A percentile compares a stretch with the other conserved stretches of the same genome.
Evolutionary conservation across 768 basidiomycete species (phyloP).

Genomic region (Boletellus ananas): DNA sequence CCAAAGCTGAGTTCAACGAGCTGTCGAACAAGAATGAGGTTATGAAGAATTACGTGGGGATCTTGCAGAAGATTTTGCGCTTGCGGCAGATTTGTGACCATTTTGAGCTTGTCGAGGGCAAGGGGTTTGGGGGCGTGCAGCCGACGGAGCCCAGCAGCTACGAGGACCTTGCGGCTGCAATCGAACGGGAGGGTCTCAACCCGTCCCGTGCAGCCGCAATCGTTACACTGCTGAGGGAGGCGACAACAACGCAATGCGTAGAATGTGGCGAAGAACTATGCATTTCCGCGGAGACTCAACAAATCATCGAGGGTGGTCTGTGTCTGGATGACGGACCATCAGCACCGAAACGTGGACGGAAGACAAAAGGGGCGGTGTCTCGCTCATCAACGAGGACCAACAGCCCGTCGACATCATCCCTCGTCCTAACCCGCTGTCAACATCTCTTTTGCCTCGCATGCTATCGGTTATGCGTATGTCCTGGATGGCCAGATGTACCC

Average conservation of each 20-base stretch:
- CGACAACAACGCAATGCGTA: constrained; percentile 82
- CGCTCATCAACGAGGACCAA: constrained; percentile 71
- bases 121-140: constrained; percentile 47
- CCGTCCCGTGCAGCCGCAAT: constrained; percentile 73
- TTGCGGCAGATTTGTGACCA: constrained; percentile 98
- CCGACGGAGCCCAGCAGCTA: constrained; percentile 53
- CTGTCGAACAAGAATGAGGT: constrained; percentile 86
- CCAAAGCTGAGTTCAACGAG: constrained; percentile 88
- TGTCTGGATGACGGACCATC: constrained; percentile 50
- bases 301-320: constrained; percentile 39
- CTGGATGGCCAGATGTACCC: constrained; percentile 74
- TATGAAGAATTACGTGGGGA: constrained; percentile 98
- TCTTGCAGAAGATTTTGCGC: constrained; percentile 93
- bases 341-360: constrained; percentile 47
- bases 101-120: constrained; percentile 80
- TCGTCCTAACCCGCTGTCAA: constrained; percentile 86
- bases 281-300: constrained; percentile 39
- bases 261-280: constrained; percentile 83
- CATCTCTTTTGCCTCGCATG: constrained; percentile 90
- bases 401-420: constrained; percentile 61
- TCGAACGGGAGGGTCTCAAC: constrained; percentile 76
- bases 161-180: constrained; percentile 74
- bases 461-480: constrained; percentile 74
- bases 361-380: constrained; percentile 54
- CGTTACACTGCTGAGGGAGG: constrained; percentile 80